Percentiles rank a stretch among this genome's conserved stretches.
These are phyloP conservation scores for Pulveroboletus ravenelii DNA, from an alignment of 768 basidiomycete species.

Conservation along the genomic window DNA sequence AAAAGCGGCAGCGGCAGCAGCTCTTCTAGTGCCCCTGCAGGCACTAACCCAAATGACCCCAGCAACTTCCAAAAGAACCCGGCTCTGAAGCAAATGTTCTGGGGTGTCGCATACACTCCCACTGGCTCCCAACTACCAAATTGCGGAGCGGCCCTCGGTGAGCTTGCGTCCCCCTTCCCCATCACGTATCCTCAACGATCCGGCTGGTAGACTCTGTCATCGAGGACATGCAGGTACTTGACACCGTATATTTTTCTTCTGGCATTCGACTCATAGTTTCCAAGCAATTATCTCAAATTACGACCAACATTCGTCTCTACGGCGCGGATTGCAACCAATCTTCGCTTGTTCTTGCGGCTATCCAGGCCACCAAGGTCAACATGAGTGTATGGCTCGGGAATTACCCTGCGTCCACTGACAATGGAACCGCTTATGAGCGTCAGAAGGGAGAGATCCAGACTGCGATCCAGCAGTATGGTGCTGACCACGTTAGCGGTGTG, in stretches of 20 bases:
- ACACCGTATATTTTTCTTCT: neutral
- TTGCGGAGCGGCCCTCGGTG: constrained; percentile 52
- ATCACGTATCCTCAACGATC: neutral
- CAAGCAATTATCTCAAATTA: constrained; percentile 81
- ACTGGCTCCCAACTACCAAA: constrained; percentile 63
- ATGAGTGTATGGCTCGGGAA: constrained; percentile 77
- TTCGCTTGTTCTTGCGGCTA: constrained; percentile 81
- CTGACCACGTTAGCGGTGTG: constrained; percentile 68
- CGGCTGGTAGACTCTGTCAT: constrained; percentile 47
- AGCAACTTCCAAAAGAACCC: constrained; percentile 71
- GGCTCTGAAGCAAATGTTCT: constrained; percentile 69
- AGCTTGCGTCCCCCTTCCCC: constrained; percentile 7
- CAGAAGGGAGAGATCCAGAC: constrained; percentile 65
- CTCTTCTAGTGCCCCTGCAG: constrained; percentile 13
- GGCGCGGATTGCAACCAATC: constrained; percentile 86
- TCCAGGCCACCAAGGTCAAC: constrained; percentile 84
- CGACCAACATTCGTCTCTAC: constrained; percentile 75
- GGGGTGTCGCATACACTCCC: constrained; percentile 86
- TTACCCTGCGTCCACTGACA: constrained; percentile 60
- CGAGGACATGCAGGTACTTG: constrained; percentile 61
- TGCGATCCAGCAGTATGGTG: constrained; percentile 75
- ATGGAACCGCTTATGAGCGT: constrained; percentile 61
- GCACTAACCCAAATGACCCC: constrained; percentile 59
- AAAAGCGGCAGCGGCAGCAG: constrained; percentile 37
- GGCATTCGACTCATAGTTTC: constrained; percentile 5